Base-by-base conservation (phyloP, 257 asterid genomes). In the Salvia rosmarinus region DNA sequence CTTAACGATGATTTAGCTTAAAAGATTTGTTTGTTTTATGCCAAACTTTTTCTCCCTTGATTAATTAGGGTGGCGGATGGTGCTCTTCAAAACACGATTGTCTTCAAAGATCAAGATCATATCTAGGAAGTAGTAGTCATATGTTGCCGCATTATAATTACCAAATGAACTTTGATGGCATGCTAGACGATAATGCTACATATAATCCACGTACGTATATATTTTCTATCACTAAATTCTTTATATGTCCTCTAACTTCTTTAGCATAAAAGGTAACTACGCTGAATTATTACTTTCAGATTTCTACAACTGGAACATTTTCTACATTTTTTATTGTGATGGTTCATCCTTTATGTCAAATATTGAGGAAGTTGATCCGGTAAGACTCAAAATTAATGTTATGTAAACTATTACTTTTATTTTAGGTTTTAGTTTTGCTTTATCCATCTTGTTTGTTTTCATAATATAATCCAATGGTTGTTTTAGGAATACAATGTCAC, bases 401-500 rank as follows among this genome's bases (percentile, higher is more conserved):
- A 34, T 34, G 4, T 34, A 34, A 4, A 34, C n/a, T 34, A 34
- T 34, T 34, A 34, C 8, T 34, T 34, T 4, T 0, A 4, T 34
- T 34, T 34, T 34, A 34, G 6, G 39, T 34, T 34, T 34, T 1
- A 34, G 4, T 34, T 34, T 34, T 34, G 1, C 4, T 34, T n/a
- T n/a, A n/a, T n/a, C n/a, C n/a, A n/a, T n/a, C n/a, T n/a, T n/a
- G n/a, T 34, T 34, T 8, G 39, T 34, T 4, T 2, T 8, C 4
- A 34, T 34, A 34, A 0, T 34, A 34, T 4, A 2, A 34, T 46
- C 13, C 5, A 47, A 47, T 5, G 20, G 3, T 52, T 52, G 59
- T 7, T 64, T 51, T 66, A 78, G 81, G 70, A 19, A 44, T n/a
- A 72, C 43, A 82, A 78, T 6, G 47, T 75, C 19, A 43, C 44